Percentiles rank a stretch among this genome's conserved stretches.
Evolutionary conservation across 306 rosid species (phyloP).

Genomic region (Lupinus albus): DNA sequence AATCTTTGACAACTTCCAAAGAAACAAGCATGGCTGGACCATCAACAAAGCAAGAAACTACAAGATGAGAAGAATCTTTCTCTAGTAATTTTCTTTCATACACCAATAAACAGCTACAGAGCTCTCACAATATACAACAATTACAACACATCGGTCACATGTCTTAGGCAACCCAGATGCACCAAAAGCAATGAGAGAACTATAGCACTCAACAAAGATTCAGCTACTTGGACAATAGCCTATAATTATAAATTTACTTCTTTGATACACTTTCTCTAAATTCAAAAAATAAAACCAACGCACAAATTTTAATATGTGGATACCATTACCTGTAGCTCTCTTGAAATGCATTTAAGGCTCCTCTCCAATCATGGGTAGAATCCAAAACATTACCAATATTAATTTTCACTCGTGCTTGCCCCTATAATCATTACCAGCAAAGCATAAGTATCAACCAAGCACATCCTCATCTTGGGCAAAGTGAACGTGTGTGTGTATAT

Average conservation of each 20-base stretch:
- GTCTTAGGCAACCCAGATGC: constrained; percentile 25
- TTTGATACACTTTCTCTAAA: constrained; percentile 14
- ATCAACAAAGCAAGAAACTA: constrained; percentile 21
- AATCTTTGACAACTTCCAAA: constrained; percentile 13
- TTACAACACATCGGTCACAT: constrained; percentile 1
- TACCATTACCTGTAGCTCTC: constrained; percentile 74
- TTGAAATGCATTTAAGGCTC: constrained; percentile 67
- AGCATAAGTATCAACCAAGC: constrained; percentile 42
- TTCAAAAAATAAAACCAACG: constrained; percentile 29
- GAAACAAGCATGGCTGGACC: constrained; percentile 24
- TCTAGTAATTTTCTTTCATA: constrained; percentile 20
- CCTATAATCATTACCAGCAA: constrained; percentile 57
- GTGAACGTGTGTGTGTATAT: not conserved
- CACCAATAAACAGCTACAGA: constrained; percentile 21
- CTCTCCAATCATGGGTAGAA: constrained; percentile 62
- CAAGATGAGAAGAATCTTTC: constrained; percentile 23
- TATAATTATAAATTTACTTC: constrained; percentile 18
- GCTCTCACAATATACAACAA: constrained; percentile 3
- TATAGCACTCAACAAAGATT: constrained; percentile 12
- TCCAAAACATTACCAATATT: constrained; percentile 81
- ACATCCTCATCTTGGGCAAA: constrained; percentile 23
- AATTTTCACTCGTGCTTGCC: constrained; percentile 74
- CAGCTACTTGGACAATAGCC: constrained; percentile 28
- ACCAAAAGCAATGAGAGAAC: constrained; percentile 34
- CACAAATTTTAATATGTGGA: constrained; percentile 21